Percentiles rank a stretch among this genome's conserved stretches.
Conservation (phyloP, 2,329 filamentous ascomycete species). For the Pyrenophora teres region DNA sequence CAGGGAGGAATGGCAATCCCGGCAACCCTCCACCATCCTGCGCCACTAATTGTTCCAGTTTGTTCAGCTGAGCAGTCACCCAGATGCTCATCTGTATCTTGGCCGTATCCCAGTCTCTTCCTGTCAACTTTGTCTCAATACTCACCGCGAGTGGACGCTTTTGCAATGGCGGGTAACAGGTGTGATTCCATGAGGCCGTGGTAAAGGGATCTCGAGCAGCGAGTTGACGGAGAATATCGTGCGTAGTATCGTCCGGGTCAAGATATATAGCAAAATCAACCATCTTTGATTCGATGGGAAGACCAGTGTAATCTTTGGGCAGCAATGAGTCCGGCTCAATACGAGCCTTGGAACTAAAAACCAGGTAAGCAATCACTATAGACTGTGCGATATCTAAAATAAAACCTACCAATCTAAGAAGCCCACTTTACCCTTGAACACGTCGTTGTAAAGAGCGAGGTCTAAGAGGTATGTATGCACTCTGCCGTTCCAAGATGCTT, state of each 20-base stretch:
- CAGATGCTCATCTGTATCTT: constrained; percentile 6
- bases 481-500: constrained; percentile 6
- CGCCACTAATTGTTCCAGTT: not conserved
- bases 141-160: constrained; percentile 4
- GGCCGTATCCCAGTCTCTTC: not conserved
- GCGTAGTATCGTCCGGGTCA: not conserved
- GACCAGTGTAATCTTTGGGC: not conserved
- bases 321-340: not conserved
- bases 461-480: constrained; percentile 8
- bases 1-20: constrained; percentile 6
- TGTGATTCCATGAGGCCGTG: constrained; percentile 5
- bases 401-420: constrained; percentile 5
- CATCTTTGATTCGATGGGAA: constrained; percentile 4
- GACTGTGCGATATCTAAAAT: too few relatives aligned
- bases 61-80: constrained; percentile 6
- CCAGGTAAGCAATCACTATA: not conserved
- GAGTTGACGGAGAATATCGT: not conserved
- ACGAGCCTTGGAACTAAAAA: not conserved
- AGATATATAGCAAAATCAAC: constrained; percentile 11
- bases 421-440: not conserved
- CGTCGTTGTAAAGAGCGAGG: not conserved
- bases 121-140: constrained; percentile 8
- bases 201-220: not conserved
- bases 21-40: not conserved
- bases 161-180: not conserved